phyloP scores from a whole-genome alignment of 805 yeast species.

The Yarrowia porcina region DNA sequence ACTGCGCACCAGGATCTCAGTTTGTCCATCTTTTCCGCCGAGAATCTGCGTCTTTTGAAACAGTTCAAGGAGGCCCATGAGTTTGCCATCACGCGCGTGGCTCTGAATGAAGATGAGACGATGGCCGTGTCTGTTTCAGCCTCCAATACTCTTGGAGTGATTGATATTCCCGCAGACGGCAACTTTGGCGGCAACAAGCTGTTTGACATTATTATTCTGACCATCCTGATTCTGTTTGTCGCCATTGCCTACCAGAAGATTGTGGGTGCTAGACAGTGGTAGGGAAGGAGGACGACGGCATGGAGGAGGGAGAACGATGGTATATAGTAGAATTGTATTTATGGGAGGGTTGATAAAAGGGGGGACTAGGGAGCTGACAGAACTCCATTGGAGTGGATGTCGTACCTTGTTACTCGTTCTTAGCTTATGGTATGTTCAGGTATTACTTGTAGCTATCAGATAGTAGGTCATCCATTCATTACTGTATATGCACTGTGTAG shows the following conservation, averaged over 20 bases:
- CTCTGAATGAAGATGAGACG: slow-evolving; percentile 65
- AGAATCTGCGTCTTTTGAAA: slow-evolving; percentile 51
- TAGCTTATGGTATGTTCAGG: too few species aligned
- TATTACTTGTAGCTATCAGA: too few species aligned
- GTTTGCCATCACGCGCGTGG: slow-evolving; percentile 72
- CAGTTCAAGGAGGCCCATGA: slow-evolving; percentile 61
- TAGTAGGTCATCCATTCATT: too few species aligned
- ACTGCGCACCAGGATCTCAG: slow-evolving; percentile 67
- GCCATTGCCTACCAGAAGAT: slow-evolving; percentile 32
- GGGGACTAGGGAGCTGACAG: too few species aligned
- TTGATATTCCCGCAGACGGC: slow-evolving; percentile 49
- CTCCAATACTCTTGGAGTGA: slow-evolving; percentile 65
- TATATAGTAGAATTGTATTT: background rate
- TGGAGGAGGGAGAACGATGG: background rate
- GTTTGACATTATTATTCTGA: slow-evolving; percentile 32
- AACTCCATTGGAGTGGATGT: too few species aligned
- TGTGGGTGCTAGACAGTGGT: slow-evolving; percentile 38
- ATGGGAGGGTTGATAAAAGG: background rate
- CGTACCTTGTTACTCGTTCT: too few species aligned
- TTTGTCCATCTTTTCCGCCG: slow-evolving; percentile 52
- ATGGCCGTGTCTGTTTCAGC: slow-evolving; percentile 72
- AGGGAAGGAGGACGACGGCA: background rate
- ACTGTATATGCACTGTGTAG: too few species aligned
- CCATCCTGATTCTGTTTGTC: slow-evolving; percentile 32
- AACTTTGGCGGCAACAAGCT: slow-evolving; percentile 30